Conservation (phyloP, 2,329 filamentous ascomycete genomes). For the Stachybotrys echinatus region DNA sequence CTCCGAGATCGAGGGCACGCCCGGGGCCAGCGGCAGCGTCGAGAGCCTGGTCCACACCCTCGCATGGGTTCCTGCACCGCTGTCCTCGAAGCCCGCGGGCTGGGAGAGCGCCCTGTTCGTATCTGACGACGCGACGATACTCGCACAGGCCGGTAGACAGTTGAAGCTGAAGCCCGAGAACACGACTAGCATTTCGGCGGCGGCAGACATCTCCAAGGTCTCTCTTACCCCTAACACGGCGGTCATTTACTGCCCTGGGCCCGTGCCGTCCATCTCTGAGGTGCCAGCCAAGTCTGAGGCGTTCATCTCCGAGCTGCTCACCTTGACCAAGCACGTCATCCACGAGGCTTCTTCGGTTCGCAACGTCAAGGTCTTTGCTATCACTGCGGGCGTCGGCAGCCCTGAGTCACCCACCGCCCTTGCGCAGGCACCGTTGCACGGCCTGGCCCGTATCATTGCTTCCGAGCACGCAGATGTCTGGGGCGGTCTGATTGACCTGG, state of each 20-base stretch:
- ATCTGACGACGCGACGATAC: background rate
- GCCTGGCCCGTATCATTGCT: background rate
- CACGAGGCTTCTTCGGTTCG: background rate
- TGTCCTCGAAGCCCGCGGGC: slow-evolving; percentile 1
- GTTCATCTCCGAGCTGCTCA: background rate
- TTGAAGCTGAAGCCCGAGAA: background rate
- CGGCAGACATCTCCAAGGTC: background rate
- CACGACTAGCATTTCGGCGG: background rate
- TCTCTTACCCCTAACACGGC: background rate
- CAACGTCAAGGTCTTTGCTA: background rate
- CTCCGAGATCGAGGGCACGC: slow-evolving; percentile 4
- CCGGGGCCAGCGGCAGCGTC: slow-evolving; percentile 2
- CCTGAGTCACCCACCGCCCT: background rate
- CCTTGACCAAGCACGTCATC: background rate
- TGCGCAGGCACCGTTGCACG: background rate
- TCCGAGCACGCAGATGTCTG: background rate
- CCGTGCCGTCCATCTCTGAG: background rate
- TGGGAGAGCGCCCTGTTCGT: background rate
- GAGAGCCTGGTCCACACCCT: slow-evolving; percentile 6
- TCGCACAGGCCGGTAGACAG: background rate
- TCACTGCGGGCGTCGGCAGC: background rate
- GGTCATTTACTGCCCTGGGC: background rate
- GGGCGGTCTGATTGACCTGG: background rate
- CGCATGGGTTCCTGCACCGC: slow-evolving; percentile 2
- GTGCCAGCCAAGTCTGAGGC: background rate